Evolutionary conservation across 78 protist species (phyloP), one percentile per base, ranked within the genome.

Genomic region (Guillardia theta): DNA sequence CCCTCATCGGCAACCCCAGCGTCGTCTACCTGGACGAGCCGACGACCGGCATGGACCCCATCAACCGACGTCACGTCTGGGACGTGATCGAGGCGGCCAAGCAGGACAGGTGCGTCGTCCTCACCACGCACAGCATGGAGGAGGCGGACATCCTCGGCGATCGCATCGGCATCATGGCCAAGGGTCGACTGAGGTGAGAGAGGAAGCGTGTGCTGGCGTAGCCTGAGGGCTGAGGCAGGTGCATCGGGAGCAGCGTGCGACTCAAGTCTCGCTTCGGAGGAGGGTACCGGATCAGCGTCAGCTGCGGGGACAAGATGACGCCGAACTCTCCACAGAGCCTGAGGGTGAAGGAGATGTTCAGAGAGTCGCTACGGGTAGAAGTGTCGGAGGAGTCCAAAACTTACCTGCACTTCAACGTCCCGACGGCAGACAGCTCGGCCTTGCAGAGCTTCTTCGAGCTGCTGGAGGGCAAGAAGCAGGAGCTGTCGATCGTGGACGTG

Each of bases 91-190:
- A 78, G 39, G 90, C 90, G 6, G 90, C 90, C 50, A 78, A 78
- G 48, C 70, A 58, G 70, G 90, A 78, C 24, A 45, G 90, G 50
- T 78, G 50, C 8, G 90, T 78, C 53, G 24, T 93, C 12, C 76
- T 93, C 77, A 98, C 98, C 36, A 97, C 99, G 47, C 99, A 98
- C 94, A 94, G 96, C 78, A 96, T 98, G 97, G 99, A 98, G 48
- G 99, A 98, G 88, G 99, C 99, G 0, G 98, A 98, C 87, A 33
- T 94, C 21, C 95, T 99, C 24, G 98, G 98, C 46, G 98, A 98
- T 88, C 18, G 50, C 43, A 43, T 78, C 48, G 90, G 37, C 30
- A 97, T 99, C 92, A 98, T 99, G 97, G 54, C 70, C 62, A 88
- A 88, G 9, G 93, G 93, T 12, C 8, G 76, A 27, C 54, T 88